Percentiles rank a stretch among this genome's conserved stretches.
These are phyloP conservation scores for Debaryomyces psychrophilus DNA, from an alignment of 1,139 yeast species.

Conservation along the genomic window DNA sequence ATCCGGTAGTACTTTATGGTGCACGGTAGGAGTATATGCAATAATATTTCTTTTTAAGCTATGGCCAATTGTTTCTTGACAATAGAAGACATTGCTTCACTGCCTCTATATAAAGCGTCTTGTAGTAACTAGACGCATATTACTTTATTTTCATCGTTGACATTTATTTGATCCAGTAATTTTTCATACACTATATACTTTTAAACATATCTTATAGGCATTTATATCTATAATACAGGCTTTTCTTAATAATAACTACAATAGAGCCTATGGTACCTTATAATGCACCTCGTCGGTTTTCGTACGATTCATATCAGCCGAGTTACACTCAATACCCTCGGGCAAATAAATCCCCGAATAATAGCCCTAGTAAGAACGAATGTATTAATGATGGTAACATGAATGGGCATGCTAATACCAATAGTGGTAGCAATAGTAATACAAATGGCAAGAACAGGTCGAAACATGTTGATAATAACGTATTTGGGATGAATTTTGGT, in stretches of 20 bases:
- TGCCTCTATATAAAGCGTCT: constrained; percentile 7
- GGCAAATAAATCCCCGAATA: not conserved
- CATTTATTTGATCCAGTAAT: not conserved
- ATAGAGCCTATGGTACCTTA: constrained; percentile 1
- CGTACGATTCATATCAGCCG: constrained; percentile 5
- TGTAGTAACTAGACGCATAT: not conserved
- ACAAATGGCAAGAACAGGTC: not conserved
- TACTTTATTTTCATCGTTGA: not conserved
- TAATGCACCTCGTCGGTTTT: constrained; percentile 6
- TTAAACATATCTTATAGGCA: not conserved
- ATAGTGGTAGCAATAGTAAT: not conserved
- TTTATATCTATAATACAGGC: not conserved
- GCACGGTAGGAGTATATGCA: constrained; percentile 2
- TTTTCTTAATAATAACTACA: not conserved
- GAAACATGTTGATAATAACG: not conserved
- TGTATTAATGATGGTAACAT: not conserved
- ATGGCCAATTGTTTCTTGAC: constrained; percentile 4
- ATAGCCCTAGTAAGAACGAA: not conserved
- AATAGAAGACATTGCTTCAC: constrained; percentile 8
- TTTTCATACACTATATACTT: not conserved
- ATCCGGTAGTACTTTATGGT: constrained; percentile 1
- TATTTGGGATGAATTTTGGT: not conserved
- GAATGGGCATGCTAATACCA: not conserved
- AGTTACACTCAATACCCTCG: not conserved
- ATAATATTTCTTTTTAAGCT: constrained; percentile 5